Conservation (phyloP, 169 alveolate species). For the Perkinsus marinus region DNA sequence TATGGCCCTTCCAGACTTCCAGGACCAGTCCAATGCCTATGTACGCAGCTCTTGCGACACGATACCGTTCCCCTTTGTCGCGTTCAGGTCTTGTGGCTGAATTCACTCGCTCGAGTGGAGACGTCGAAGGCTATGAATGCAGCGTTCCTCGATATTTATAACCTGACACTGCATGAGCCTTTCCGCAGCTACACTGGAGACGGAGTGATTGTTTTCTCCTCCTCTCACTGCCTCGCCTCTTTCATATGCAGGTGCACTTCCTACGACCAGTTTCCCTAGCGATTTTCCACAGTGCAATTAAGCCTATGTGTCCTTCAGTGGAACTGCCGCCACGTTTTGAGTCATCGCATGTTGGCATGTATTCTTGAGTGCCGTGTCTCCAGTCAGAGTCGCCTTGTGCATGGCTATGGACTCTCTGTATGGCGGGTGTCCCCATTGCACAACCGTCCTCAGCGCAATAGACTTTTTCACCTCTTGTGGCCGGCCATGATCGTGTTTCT, state of each 20-base stretch:
- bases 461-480: background rate
- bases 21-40: background rate
- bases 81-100: background rate
- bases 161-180: background rate
- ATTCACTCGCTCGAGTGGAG: background rate
- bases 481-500: background rate
- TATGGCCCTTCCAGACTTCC: background rate
- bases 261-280: background rate
- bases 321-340: background rate
- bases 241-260: background rate
- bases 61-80: background rate
- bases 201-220: background rate
- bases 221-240: background rate
- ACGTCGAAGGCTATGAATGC: background rate
- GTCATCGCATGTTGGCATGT: background rate
- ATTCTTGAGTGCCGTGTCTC: background rate
- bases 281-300: background rate
- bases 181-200: background rate
- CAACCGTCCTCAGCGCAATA: background rate
- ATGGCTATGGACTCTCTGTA: background rate
- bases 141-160: background rate
- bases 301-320: background rate
- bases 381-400: background rate
- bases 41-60: background rate
- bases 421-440: background rate